These are phyloP conservation scores for Beta corolliflora DNA, from an alignment of 179 eudicot species.

Conservation along the genomic window DNA sequence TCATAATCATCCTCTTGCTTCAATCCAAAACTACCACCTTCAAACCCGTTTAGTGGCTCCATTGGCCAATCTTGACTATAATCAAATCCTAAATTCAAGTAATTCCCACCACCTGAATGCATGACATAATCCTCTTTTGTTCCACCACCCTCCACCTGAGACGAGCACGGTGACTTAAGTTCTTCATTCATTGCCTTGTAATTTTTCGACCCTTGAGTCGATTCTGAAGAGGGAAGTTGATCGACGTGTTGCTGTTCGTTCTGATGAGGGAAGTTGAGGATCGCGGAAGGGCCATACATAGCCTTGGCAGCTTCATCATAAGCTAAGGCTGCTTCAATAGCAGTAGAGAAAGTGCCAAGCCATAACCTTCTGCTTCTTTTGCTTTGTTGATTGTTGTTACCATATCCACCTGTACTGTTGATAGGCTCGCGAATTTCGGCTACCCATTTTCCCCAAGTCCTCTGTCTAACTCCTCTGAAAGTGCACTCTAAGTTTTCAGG, in stretches of 20 bases:
- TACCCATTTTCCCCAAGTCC: conserved; percentile 78
- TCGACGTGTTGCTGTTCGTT: background rate
- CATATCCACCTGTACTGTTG: background rate
- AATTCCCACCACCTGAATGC: conserved; percentile 2
- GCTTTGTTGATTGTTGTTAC: background rate
- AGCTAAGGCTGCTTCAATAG: conserved; percentile 57
- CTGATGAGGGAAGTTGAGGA: conserved; percentile 48
- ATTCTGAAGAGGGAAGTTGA: background rate
- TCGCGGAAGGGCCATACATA: conserved; percentile 55
- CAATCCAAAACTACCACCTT: conserved; percentile 18
- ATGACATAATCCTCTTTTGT: conserved; percentile 12
- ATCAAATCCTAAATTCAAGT: conserved; percentile 30
- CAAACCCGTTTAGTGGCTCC: conserved; percentile 30
- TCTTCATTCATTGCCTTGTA: conserved; percentile 18
- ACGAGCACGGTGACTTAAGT: background rate
- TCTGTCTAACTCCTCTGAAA: conserved; percentile 61
- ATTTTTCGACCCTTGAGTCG: conserved; percentile 25
- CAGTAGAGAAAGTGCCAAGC: conserved; percentile 57
- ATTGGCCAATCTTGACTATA: conserved; percentile 35
- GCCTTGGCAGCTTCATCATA: conserved; percentile 62
- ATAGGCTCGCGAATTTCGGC: conserved; percentile 67
- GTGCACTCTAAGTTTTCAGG: conserved; percentile 46
- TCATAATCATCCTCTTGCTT: conserved; percentile 29
- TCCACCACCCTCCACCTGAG: background rate
- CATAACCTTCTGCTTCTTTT: conserved; percentile 43